phyloP scores from a whole-genome alignment of 352 stramenopile species.

The Phytopythium cucurbitacearum region DNA sequence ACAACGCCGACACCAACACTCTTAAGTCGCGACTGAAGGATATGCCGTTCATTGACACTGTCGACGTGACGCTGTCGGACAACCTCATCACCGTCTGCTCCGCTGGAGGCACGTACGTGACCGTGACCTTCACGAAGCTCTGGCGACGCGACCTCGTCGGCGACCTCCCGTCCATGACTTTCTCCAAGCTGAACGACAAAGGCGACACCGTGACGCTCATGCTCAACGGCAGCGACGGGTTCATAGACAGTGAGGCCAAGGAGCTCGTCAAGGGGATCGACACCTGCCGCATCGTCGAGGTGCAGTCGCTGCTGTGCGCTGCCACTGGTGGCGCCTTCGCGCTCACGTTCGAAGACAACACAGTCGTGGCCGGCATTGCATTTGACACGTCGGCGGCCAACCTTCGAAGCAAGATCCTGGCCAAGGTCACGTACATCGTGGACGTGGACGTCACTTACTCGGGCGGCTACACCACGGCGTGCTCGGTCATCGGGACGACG shows the following conservation, averaged over 20 bases:
- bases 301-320: slow-evolving; percentile 55
- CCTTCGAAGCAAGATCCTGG: slow-evolving; percentile 39
- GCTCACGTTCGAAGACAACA: slow-evolving; percentile 62
- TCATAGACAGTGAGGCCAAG: slow-evolving; percentile 60
- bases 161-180: slow-evolving; percentile 57
- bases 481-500: slow-evolving; percentile 42
- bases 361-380: slow-evolving; percentile 29
- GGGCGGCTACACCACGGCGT: slow-evolving; percentile 25
- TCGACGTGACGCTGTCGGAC: slow-evolving; percentile 41
- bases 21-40: slow-evolving; percentile 34
- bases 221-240: slow-evolving; percentile 38
- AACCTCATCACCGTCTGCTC: slow-evolving; percentile 44
- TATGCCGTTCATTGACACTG: slow-evolving; percentile 37
- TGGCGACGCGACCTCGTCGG: slow-evolving; percentile 46
- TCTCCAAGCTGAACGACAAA: slow-evolving; percentile 50
- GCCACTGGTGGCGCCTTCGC: slow-evolving; percentile 66
- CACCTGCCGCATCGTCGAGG: slow-evolving; percentile 56
- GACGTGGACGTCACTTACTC: slow-evolving; percentile 59
- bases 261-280: slow-evolving; percentile 71
- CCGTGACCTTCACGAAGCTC: slow-evolving; percentile 46
- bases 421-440: slow-evolving; percentile 44
- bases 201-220: slow-evolving; percentile 34
- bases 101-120: slow-evolving; percentile 51
- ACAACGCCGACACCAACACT: slow-evolving; percentile 51
- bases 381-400: slow-evolving; percentile 36